Base-by-base conservation (phyloP, 2,329 filamentous ascomycete genomes). In the Colletotrichum tofieldiae region DNA sequence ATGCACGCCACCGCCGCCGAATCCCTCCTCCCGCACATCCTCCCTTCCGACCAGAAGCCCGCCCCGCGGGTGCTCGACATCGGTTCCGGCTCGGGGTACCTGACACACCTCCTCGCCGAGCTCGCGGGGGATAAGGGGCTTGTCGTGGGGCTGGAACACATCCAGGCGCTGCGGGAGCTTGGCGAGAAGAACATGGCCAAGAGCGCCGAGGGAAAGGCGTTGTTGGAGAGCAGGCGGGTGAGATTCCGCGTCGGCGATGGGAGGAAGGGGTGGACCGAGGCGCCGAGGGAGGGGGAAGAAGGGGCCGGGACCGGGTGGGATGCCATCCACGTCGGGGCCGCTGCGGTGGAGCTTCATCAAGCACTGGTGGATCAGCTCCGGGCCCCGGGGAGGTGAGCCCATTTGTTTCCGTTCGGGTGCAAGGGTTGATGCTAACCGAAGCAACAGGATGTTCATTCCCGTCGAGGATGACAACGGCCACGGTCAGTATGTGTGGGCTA, bases 311-410 rank as follows among this genome's bases (percentile, higher is more conserved):
- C 81, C 39, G 87, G 91, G 0, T 99, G 96, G 87, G 94, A 98
- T 86, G 95, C 93, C 2, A 98, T 99, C 72, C 96, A 98, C 80
- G 96, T 98, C 3, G 96, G 96, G 0, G 96, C 96, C 0, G 93
- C 94, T 9, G 96, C 96, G 0, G 88, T 84, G 32, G 88, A 91
- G 78, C 83, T 97, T 66, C 95, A 97, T 79, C 79, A 88, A 23
- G 88, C 89, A 71, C 82, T 98, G 75, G 83, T 97, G 56, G 88
- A 91, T 39, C 96, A 98, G 84, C 84, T 99, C 75, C 91, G 90
- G 74, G 84, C 88, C 3, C 96, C 96, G 0, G 96, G 96, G 0
- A 87, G 91, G 84, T 88, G 72, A 77, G 84, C 77, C 77, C 65
- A 20, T 55, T 5, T 16, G 20, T 2, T n/a, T 4, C 20, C 76